phyloP scores from a whole-genome alignment of 805 yeast genomes.

The Schwanniomyces vanrijiae region DNA sequence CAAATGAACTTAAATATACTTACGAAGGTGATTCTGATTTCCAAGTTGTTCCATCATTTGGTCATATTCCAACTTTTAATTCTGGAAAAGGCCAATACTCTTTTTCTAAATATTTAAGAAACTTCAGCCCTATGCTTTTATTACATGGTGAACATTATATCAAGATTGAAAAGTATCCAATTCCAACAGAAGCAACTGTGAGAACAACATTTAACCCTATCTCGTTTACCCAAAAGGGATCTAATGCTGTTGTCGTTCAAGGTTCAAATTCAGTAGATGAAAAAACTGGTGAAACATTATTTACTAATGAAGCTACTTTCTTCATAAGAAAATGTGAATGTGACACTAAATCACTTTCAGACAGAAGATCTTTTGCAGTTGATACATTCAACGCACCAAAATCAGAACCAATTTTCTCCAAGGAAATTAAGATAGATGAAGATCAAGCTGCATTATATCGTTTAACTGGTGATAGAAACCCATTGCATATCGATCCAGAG shows the following conservation, averaged over 20 bases:
- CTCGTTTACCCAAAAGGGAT: slow-evolving; percentile 79
- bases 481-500: slow-evolving; percentile 89
- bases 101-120: slow-evolving; percentile 62
- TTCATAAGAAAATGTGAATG: slow-evolving; percentile 78
- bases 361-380: slow-evolving; percentile 61
- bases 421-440: slow-evolving; percentile 53
- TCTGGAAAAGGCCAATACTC: slow-evolving; percentile 57
- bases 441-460: slow-evolving; percentile 91
- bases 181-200: slow-evolving; percentile 69
- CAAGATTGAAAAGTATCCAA: slow-evolving; percentile 70
- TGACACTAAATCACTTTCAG: slow-evolving; percentile 45
- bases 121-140: slow-evolving; percentile 85
- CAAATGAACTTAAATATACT: slow-evolving; percentile 71
- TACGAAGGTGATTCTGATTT: slow-evolving; percentile 78
- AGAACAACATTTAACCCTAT: slow-evolving; percentile 66
- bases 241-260: slow-evolving; percentile 76
- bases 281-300: slow-evolving; percentile 64
- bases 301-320: slow-evolving; percentile 80
- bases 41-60: slow-evolving; percentile 86
- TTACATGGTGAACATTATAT: slow-evolving; percentile 95
- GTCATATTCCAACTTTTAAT: slow-evolving; percentile 83
- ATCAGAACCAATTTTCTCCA: slow-evolving; percentile 64
- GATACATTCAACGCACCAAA: slow-evolving; percentile 63
- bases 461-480: slow-evolving; percentile 91
- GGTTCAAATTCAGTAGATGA: slow-evolving; percentile 71